Conservation (phyloP, 2,329 filamentous ascomycete species). For the Calonectria pteridis region DNA sequence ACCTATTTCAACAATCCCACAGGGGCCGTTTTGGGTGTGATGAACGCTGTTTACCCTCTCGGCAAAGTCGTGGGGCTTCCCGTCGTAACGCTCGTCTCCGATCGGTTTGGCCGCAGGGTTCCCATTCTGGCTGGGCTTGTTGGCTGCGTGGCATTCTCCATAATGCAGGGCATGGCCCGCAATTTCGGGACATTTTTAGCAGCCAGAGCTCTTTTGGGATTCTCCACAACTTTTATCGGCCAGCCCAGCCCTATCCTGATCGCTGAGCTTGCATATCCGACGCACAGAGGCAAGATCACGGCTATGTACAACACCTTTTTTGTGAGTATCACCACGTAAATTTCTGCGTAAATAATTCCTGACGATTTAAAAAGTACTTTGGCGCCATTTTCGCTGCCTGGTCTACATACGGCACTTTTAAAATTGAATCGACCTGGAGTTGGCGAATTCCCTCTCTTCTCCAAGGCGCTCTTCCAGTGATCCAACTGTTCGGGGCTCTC, state of each 20-base stretch:
- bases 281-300: constrained; percentile 47
- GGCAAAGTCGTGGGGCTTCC: constrained; percentile 53
- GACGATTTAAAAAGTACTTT: constrained; percentile 13
- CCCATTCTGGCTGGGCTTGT: constrained; percentile 51
- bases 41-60: constrained; percentile 51
- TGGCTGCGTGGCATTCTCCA: constrained; percentile 42
- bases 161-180: constrained; percentile 45
- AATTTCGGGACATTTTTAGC: constrained; percentile 45
- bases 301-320: constrained; percentile 48
- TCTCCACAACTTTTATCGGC: constrained; percentile 43
- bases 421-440: constrained; percentile 46
- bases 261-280: constrained; percentile 48
- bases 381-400: constrained; percentile 59
- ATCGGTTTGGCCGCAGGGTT: constrained; percentile 53
- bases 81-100: constrained; percentile 51
- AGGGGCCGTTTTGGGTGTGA: constrained; percentile 50
- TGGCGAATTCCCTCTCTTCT: constrained; percentile 59
- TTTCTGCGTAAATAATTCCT: background rate
- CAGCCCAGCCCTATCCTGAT: constrained; percentile 48
- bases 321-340: constrained; percentile 3
- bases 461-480: constrained; percentile 51
- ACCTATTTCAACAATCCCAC: constrained; percentile 52
- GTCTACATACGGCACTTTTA: constrained; percentile 60
- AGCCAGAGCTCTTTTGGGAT: constrained; percentile 47
- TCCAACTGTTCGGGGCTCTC: constrained; percentile 1